phyloP scores from a whole-genome alignment of 768 basidiomycete genomes.

The Serpula lacrymans region DNA sequence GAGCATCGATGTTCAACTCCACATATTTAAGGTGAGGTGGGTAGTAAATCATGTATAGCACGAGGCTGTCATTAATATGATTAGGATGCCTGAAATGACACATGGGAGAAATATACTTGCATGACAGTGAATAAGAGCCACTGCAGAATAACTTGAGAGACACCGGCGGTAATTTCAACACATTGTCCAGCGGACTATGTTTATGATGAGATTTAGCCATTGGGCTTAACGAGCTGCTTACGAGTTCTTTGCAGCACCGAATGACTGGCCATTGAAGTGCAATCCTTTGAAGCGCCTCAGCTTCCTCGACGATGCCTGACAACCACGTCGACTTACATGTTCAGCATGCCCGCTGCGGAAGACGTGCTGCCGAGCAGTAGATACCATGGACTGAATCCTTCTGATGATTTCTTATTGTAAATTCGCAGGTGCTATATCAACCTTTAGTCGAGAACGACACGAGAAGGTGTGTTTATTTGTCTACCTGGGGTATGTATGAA shows the following conservation, averaged over 20 bases:
- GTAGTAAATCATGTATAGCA: conserved; percentile 91
- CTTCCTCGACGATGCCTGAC: not conserved
- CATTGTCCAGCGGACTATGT: conserved; percentile 65
- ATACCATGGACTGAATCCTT: conserved; percentile 92
- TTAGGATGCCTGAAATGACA: not conserved
- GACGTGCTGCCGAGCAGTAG: conserved; percentile 86
- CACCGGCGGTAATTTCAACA: conserved; percentile 74
- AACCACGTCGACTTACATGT: conserved; percentile 51
- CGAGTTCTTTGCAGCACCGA: conserved; percentile 75
- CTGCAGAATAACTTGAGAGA: conserved; percentile 77
- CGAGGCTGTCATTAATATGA: conserved; percentile 49
- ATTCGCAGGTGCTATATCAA: conserved; percentile 69
- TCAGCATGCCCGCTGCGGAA: conserved; percentile 77
- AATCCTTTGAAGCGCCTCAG: conserved; percentile 45
- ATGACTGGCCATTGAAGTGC: conserved; percentile 83
- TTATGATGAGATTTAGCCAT: not conserved
- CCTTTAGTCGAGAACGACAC: not conserved
- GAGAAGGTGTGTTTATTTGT: conserved; percentile 4
- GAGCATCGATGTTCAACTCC: conserved; percentile 37
- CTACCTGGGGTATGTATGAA: conserved; percentile 83
- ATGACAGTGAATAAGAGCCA: conserved; percentile 84
- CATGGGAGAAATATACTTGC: conserved; percentile 44
- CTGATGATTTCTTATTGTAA: conserved; percentile 69
- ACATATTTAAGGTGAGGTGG: conserved; percentile 78
- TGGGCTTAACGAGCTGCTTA: conserved; percentile 34